Percentiles rank a stretch among this genome's conserved stretches.
Conservation (phyloP, 306 rosid genomes). For the Styphnolobium japonicum region DNA sequence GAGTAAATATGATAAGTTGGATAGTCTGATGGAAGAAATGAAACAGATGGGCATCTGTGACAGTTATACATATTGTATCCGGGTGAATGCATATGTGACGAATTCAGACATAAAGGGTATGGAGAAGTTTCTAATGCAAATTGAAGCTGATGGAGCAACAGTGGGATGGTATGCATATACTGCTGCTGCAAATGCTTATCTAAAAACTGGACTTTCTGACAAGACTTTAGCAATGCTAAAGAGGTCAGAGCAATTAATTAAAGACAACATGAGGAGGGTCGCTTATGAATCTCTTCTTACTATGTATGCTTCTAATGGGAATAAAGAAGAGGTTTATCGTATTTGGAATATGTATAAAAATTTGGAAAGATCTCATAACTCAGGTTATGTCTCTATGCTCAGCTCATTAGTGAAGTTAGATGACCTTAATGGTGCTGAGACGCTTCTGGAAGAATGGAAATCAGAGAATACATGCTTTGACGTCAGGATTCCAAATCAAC, state of each 20-base stretch:
- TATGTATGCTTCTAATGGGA: constrained; percentile 33
- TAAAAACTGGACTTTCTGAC: constrained; percentile 41
- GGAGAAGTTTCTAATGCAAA: constrained; percentile 46
- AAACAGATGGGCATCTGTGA: constrained; percentile 35
- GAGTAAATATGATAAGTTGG: constrained; percentile 39
- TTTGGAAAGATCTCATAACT: constrained; percentile 1
- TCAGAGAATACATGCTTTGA: constrained; percentile 31
- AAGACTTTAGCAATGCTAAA: constrained; percentile 36
- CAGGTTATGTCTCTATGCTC: constrained; percentile 43
- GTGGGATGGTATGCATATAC: constrained; percentile 43
- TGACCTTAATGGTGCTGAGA: constrained; percentile 53
- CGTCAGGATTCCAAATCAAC: constrained; percentile 33
- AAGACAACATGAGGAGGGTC: not conserved
- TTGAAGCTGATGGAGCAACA: constrained; percentile 38
- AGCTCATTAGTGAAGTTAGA: constrained; percentile 50
- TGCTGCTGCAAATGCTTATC: constrained; percentile 42
- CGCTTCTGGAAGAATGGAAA: constrained; percentile 54
- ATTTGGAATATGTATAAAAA: constrained; percentile 43
- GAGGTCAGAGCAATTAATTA: constrained; percentile 37
- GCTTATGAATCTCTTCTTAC: constrained; percentile 41
- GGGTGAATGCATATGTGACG: constrained; percentile 39
- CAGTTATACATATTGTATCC: constrained; percentile 27
- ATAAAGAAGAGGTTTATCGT: constrained; percentile 48
- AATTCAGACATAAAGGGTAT: constrained; percentile 29
- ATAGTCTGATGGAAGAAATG: constrained; percentile 42